Base-by-base conservation (phyloP, 176 grass and related monocot species). In the Panicum miliaceum region DNA sequence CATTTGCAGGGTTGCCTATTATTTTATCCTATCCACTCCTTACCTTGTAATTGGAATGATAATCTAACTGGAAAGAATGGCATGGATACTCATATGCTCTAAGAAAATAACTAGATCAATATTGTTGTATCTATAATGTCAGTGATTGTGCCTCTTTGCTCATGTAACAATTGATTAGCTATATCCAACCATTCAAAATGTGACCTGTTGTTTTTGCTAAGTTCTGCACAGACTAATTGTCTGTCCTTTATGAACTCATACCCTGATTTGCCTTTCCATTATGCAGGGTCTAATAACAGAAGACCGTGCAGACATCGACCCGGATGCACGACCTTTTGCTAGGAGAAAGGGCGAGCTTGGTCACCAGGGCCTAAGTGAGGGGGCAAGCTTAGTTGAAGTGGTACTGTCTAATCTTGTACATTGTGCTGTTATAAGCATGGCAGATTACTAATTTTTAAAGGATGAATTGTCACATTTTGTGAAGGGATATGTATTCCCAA, bases 201-300 rank as follows among this genome's bases (percentile, higher is more conserved):
- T 65, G 37, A 56, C 14, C 7, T 40, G 16, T 84, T 58, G 29
- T 64, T 59, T 43, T 16, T 68, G 38, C 78, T 82, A 12, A 70
- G 29, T 47, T 86, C 64, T 69, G 47, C 14, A 51, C 29, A 80
- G 3, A 84, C 16, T 68, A 73, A n/a, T 85, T 85, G 4, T 70
- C 41, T 38, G 8, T 62, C 56, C 46, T 88, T 74, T 80, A 69
- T 76, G 29, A 66, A 81, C 32, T 77, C 34, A 38, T 52, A 20
- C 64, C 40, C 11, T 64, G 12, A 71, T 89, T 58, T 87, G 4
- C 50, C 23, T 68, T 73, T 64, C 32, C 78, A 75, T 50, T 65
- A 20, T 86, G 46, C 76, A 95, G 93, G 96, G 96, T 90, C 77
- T 98, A 89, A 85, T 98, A 90, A 98, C 96, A 84, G 93, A 98